Base-by-base conservation (phyloP, 148 eudicot genomes). In the Chenopodium berlandieri region DNA sequence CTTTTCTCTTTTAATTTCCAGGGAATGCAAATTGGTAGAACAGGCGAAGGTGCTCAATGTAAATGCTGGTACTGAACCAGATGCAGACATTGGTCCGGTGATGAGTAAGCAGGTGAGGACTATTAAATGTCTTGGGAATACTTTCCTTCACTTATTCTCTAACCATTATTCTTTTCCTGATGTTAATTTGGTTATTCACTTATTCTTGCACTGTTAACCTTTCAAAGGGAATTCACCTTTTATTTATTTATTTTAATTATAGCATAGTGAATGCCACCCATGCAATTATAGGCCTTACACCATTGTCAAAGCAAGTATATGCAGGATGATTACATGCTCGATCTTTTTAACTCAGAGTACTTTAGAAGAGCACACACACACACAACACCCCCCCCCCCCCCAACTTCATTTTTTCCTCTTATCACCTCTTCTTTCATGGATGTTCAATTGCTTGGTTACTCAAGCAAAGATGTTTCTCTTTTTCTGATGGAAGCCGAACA, bases 21-120 rank as follows among this genome's bases (percentile, higher is more conserved):
- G 92, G 92, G 91, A 89, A 88, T 85, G 78, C 70, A 82, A 90
- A 82, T 81, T 92, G 68, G 91, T 85, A 54, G 89, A 88, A 79
- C 90, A 75, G 40, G 90, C 91, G 44, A 85, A 85, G 84, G 75
- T 82, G 44, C 88, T 92, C 23, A 86, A 88, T 83, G 90, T 92
- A 74, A 87, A 85, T 88, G 91, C 92, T 76, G 95, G 95, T 69
- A 90, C 79, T 81, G 91, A 88, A 85, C 86, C 93, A 44, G 90
- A 86, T 85, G 90, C 86, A 47, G 95, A 90, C 82, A 63, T 92
- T 65, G 93, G 95, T 84, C 93, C 95, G 8, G 73, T 83, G 34
- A 85, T 89, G 63, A 90, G 85, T 83, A 89, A 89, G 80, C 89
- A 92, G 95, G 95, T 90, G 78, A 69, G 48, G 27, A 73, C 37